Evolutionary conservation across 1,139 yeast genomes (phyloP), one percentile per base, ranked within the genome.

Genomic region (Diutina mesorugosa): DNA sequence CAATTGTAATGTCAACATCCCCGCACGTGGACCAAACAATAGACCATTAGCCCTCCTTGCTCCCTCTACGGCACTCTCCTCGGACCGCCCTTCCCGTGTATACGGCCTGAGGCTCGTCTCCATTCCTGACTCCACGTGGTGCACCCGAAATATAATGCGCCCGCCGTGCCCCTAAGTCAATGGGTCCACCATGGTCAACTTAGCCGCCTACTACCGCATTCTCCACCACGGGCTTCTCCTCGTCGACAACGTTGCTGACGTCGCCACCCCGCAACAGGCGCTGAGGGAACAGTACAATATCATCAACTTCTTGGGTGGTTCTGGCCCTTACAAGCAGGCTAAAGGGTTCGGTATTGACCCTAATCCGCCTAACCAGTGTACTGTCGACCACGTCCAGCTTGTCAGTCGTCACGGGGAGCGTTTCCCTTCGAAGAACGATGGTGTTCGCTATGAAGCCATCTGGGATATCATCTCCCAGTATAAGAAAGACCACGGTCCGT

Each of bases 331-430:
- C 60, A 64, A 72, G 29, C 78, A 74, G 58, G 67, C 71, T 55
- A 70, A 72, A 9, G 82, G 81, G 0, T 71, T 64, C 59, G 83
- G 83, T 18, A 75, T 79, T 50, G 69, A 72, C 29, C 72, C 78
- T 45, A 74, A 68, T 35, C 63, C 70, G 52, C 90, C 90, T 9
- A 72, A 66, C 3, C 73, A 74, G 55, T 80, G 88, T 64, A 66
- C 71, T 9, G 73, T 85, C 55, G 84, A 83, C 59, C 90, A 84
- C 66, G 87, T 84, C n/a, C 84, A 82, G 61, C 68, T 82, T 59
- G 69, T 82, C 55, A 74, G 79, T 58, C 78, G 93, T 65, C 93
- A 87, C 63, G 93, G 91, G n/a, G 90, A 85, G 64, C 72, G 93
- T 63, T 86, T 74, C 65, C 90, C 89, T 3, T 63, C 63, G 18